Evolutionary conservation across 1,284 basidiomycete species (phyloP).

Genomic region (Schizopora paradoxa): DNA sequence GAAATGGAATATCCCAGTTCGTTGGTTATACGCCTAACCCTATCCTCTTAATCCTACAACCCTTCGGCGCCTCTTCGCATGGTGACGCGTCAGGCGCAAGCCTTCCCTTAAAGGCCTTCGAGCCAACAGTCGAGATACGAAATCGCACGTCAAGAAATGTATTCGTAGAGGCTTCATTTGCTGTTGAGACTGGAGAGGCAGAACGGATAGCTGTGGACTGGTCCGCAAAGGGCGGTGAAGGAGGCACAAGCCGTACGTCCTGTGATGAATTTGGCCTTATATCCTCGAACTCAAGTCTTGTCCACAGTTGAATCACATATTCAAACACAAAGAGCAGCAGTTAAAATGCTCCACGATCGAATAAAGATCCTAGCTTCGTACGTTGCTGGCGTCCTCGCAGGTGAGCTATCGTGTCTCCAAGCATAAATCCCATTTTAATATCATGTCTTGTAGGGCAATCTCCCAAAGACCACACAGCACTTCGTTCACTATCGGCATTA

Average conservation of each 20-base stretch:
- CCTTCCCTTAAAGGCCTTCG: slow-evolving; percentile 85
- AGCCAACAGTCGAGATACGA: slow-evolving; percentile 79
- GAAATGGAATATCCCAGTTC: slow-evolving; percentile 41
- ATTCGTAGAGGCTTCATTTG: slow-evolving; percentile 78
- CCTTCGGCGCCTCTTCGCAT: slow-evolving; percentile 37
- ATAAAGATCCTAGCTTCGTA: slow-evolving; percentile 82
- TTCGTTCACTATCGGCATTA: slow-evolving; percentile 82
- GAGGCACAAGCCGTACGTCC: slow-evolving; percentile 68
- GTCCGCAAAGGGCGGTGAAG: slow-evolving; percentile 85
- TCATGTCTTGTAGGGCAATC: slow-evolving; percentile 45
- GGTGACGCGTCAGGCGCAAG: slow-evolving; percentile 58
- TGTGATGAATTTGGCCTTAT: not conserved
- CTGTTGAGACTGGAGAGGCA: slow-evolving; percentile 96
- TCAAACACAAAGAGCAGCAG: slow-evolving; percentile 88
- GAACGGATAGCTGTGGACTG: slow-evolving; percentile 98
- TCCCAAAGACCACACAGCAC: slow-evolving; percentile 68
- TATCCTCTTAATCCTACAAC: slow-evolving; percentile 68
- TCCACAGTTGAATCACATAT: slow-evolving; percentile 85
- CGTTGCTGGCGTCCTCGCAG: slow-evolving; percentile 67
- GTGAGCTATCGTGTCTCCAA: slow-evolving; percentile 36
- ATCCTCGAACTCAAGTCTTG: not conserved
- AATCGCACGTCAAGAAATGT: slow-evolving; percentile 72
- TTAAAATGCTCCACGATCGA: slow-evolving; percentile 93
- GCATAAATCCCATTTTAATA: not conserved
- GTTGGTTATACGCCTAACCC: slow-evolving; percentile 70